These are phyloP conservation scores for Pisolithus microcarpus DNA, from an alignment of 768 basidiomycete genomes.

Conservation along the genomic window DNA sequence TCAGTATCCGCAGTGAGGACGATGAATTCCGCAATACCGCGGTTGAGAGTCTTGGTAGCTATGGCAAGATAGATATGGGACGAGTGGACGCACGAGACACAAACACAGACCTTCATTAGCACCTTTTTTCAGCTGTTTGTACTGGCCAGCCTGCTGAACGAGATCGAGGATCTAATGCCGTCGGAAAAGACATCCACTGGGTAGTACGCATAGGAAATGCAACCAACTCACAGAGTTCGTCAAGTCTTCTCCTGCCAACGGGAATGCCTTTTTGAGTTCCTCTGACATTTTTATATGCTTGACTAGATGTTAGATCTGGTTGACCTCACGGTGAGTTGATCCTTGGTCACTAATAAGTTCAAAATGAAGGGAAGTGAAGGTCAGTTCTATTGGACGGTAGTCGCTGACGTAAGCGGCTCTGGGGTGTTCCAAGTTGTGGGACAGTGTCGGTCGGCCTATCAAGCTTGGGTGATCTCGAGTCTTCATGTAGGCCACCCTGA, in stretches of 20 bases:
- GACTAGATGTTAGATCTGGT: conserved; percentile 6
- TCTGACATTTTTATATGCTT: conserved; percentile 49
- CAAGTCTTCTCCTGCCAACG: conserved; percentile 74
- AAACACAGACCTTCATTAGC: conserved; percentile 82
- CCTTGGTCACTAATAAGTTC: conserved; percentile 56
- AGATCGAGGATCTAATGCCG: conserved; percentile 79
- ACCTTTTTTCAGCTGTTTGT: conserved; percentile 98
- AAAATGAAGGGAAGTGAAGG: too few species aligned
- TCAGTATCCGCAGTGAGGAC: conserved; percentile 95
- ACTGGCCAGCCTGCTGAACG: conserved; percentile 91
- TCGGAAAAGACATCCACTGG: background rate
- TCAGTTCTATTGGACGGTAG: background rate
- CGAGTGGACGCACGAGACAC: background rate
- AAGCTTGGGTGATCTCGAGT: too few species aligned
- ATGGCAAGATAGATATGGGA: conserved; percentile 6
- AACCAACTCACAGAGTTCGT: conserved; percentile 72
- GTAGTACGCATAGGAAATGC: background rate
- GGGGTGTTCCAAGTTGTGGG: too few species aligned
- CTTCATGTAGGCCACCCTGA: too few species aligned
- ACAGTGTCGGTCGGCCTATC: too few species aligned
- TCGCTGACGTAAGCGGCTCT: conserved; percentile 13
- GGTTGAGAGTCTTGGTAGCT: conserved; percentile 98
- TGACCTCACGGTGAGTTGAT: conserved; percentile 82
- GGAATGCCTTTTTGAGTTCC: conserved; percentile 77
- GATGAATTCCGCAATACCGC: conserved; percentile 97